phyloP scores from a whole-genome alignment of 73 alveolate genomes.

The Paramecium biaurelia region DNA sequence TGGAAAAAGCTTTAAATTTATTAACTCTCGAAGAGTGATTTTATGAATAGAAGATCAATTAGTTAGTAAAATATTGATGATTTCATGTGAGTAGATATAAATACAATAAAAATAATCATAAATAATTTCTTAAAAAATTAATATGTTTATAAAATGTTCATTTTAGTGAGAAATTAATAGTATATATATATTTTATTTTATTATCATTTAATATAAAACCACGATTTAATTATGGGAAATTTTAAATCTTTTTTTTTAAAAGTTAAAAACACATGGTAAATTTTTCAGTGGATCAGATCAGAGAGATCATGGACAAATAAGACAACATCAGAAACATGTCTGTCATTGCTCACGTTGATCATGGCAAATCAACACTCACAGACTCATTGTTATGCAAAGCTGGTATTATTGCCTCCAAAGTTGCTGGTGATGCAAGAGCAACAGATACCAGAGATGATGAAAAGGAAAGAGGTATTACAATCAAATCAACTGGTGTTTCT shows the following conservation, averaged over 20 bases:
- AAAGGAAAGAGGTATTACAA: constrained; percentile 99
- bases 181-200: too few species aligned
- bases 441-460: constrained; percentile 99
- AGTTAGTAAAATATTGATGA: too few species aligned
- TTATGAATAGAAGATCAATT: too few species aligned
- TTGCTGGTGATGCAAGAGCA: constrained; percentile 97
- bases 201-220: not conserved
- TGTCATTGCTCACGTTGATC: constrained; percentile 98
- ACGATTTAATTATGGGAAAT: not conserved
- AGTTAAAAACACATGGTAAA: constrained; percentile 80
- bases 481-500: constrained; percentile 99
- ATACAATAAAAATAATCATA: too few species aligned
- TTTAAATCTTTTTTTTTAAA: not conserved
- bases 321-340: constrained; percentile 97
- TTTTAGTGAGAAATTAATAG: not conserved
- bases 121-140: too few species aligned
- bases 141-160: not conserved
- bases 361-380: constrained; percentile 99
- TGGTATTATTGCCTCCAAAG: constrained; percentile 96
- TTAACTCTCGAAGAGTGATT: too few species aligned
- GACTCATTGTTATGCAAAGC: constrained; percentile 94
- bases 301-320: constrained; percentile 97
- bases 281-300: constrained; percentile 98
- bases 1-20: too few species aligned
- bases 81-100: not conserved